Percentiles rank a stretch among this genome's conserved stretches.
Conservation (phyloP, 1,284 basidiomycete genomes). For the Earliella scabrosa region DNA sequence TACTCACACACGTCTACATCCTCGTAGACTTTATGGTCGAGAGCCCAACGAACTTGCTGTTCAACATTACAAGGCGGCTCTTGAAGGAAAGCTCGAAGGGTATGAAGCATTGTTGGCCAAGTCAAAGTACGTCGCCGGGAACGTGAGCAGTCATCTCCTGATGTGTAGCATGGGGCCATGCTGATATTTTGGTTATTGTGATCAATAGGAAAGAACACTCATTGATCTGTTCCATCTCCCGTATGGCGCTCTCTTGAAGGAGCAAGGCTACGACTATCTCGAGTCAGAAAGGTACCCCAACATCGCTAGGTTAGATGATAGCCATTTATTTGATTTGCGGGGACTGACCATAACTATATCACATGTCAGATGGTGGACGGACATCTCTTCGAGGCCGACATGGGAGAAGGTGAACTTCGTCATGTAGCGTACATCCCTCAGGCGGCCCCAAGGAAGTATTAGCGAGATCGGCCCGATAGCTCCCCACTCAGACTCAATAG, state of each 20-base stretch:
- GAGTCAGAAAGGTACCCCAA: constrained; percentile 33
- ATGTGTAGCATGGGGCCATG: not conserved
- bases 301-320: constrained; percentile 33
- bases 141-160: constrained; percentile 35
- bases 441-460: too few species aligned
- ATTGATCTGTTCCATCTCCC: constrained; percentile 60
- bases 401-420: constrained; percentile 39
- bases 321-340: not conserved
- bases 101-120: constrained; percentile 53
- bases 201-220: constrained; percentile 44
- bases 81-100: constrained; percentile 44
- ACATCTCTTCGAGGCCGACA: constrained; percentile 37
- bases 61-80: constrained; percentile 15
- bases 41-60: constrained; percentile 20
- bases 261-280: constrained; percentile 27
- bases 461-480: too few species aligned
- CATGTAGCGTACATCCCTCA: too few species aligned
- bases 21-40: not conserved
- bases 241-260: constrained; percentile 38
- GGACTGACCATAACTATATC: not conserved
- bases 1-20: not conserved
- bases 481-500: too few species aligned
- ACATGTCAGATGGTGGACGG: constrained; percentile 40
- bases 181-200: not conserved
- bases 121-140: constrained; percentile 51